These are phyloP conservation scores for Dendrothele bispora DNA, from an alignment of 768 basidiomycete genomes.

Conservation along the genomic window DNA sequence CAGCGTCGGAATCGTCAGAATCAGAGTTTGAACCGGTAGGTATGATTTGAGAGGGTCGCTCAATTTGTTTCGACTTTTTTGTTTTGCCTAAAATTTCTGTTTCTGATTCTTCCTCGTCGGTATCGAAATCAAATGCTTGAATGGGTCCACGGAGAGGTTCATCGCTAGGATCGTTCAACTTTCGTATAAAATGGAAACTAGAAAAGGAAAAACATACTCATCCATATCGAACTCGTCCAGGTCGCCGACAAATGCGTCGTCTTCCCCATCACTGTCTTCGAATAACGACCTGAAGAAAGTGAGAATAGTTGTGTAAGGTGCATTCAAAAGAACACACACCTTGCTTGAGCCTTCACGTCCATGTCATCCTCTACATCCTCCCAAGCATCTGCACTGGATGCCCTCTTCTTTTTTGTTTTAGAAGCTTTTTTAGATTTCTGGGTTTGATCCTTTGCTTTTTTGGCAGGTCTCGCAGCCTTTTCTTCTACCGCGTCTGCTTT, in stretches of 20 bases:
- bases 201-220: too few species aligned
- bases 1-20: conserved; percentile 46
- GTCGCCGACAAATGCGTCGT: conserved; percentile 52
- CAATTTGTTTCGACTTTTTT: conserved; percentile 55
- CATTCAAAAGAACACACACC: conserved; percentile 28
- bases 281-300: conserved; percentile 40
- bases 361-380: conserved; percentile 57
- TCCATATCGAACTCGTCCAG: conserved; percentile 40
- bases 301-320: background rate
- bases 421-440: conserved; percentile 22
- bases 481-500: conserved; percentile 52
- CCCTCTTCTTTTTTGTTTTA: conserved; percentile 32
- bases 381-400: conserved; percentile 53
- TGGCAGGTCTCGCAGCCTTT: conserved; percentile 36
- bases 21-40: conserved; percentile 53
- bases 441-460: conserved; percentile 43
- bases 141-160: conserved; percentile 49
- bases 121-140: conserved; percentile 65
- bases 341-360: conserved; percentile 41
- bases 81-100: conserved; percentile 34
- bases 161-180: conserved; percentile 39
- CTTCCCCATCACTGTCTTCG: conserved; percentile 44
- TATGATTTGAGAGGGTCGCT: conserved; percentile 48
- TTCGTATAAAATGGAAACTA: too few species aligned
- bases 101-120: conserved; percentile 55